phyloP scores from a whole-genome alignment of 768 basidiomycete genomes.

The Psilocybe sp. region DNA sequence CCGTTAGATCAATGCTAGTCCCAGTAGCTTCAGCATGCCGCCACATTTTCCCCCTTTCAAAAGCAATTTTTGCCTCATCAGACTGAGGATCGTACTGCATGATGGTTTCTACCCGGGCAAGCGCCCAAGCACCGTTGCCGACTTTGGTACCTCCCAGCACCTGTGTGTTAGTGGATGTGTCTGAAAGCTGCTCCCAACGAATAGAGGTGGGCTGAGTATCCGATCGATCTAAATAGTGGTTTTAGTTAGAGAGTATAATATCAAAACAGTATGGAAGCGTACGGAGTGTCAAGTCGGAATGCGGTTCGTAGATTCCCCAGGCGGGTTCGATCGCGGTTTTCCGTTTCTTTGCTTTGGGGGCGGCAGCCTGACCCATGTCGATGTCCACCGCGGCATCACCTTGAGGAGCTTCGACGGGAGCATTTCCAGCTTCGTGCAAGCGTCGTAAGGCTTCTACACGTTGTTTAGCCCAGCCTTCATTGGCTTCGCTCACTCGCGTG shows the following conservation, averaged over 20 bases:
- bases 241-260: neutral
- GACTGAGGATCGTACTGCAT: conserved; percentile 7
- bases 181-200: conserved; percentile 58
- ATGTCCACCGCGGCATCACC: conserved; percentile 16
- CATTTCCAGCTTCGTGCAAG: conserved; percentile 33
- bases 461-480: conserved; percentile 60
- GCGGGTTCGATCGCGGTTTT: conserved; percentile 39
- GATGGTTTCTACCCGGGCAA: conserved; percentile 71
- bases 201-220: conserved; percentile 74
- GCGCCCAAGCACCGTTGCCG: conserved; percentile 77
- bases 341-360: conserved; percentile 24
- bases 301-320: conserved; percentile 79
- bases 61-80: too few relatives aligned
- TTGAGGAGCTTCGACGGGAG: neutral
- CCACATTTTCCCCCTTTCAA: conserved; percentile 6
- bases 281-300: conserved; percentile 76
- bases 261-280: conserved; percentile 23
- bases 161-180: conserved; percentile 35
- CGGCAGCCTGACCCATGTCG: conserved; percentile 16
- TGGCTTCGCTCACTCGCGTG: conserved; percentile 57
- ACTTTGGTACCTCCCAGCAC: conserved; percentile 71
- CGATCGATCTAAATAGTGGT: conserved; percentile 51
- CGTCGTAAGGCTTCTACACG: conserved; percentile 52
- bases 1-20: neutral
- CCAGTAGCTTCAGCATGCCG: conserved; percentile 12